Evolutionary conservation across 371 early-diverging fungal genomes (phyloP), one percentile per base, ranked within the genome.

Genomic region (Mortierella sp.): DNA sequence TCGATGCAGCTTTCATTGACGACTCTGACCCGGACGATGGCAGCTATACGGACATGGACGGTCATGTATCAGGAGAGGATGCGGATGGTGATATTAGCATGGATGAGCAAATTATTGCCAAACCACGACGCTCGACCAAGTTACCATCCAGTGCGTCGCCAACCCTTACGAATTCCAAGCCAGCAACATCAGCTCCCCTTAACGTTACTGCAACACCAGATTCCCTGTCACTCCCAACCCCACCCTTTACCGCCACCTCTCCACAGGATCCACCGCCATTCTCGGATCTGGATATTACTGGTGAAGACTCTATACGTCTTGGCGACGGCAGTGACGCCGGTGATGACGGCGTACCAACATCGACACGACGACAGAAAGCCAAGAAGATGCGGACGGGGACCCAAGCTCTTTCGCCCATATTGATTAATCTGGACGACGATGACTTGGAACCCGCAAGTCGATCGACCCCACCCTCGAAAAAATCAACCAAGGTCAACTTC

Each of bases 1-100:
- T 83, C 28, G 80, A 78, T 60, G 72, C 24, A 2, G 73, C n/a
- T 16, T 84, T 89, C 7, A 80, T 77, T 28, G 89, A 83, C 21
- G 80, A 86, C 47, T 88, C 83, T 28, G 74, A 78, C 4, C 45
- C 81, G 34, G 68, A 21, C 11, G 21, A 68, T 10, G 68, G 24
- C 3, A 0, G 38, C 0, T 65, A 58, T 8, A 19, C 55, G 10
- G 57, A 45, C 24, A 52, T 60, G 48, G 77, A 55, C 7, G 28
- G 45, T 14, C 47, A 44, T 16, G 21, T 0, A 31, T 19, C 31
- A 45, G 60, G 28, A 26, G 34, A 73, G 3, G 14, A 73, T 24
- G 72, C 70, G 16, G 38, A 63, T 72, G 82, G 82, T 68, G 57
- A 72, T 68, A 14, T 70, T 54, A 38, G 31, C 54, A 55, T 71